Conservation (phyloP, 805 yeast species). For the Saccharomyces jurei region DNA sequence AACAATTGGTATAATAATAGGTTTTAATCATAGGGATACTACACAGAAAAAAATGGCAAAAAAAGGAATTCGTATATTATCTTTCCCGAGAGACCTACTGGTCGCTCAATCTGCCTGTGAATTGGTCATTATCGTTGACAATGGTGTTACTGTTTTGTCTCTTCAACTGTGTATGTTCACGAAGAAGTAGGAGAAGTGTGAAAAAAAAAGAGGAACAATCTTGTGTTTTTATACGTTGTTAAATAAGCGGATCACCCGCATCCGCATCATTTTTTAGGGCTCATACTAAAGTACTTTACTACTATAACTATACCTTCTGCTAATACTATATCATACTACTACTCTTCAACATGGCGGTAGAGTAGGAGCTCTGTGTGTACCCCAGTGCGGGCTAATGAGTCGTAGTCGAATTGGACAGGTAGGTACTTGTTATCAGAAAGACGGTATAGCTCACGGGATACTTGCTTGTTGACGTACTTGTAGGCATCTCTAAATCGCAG, state of each 20-base stretch:
- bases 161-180: background rate
- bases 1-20: conserved; percentile 32
- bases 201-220: background rate
- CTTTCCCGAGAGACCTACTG: conserved; percentile 2
- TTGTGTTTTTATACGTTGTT: background rate
- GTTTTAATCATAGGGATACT: conserved; percentile 23
- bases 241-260: background rate
- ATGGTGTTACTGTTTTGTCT: background rate
- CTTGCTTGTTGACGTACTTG: conserved; percentile 52
- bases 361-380: conserved; percentile 5
- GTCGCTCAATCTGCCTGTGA: background rate
- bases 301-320: background rate
- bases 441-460: conserved; percentile 52
- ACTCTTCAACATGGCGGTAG: background rate
- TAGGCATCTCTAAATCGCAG: conserved; percentile 33
- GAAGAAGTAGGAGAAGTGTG: background rate
- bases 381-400: conserved; percentile 9
- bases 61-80: background rate
- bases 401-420: conserved; percentile 10
- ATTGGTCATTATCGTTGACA: background rate
- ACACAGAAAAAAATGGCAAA: background rate
- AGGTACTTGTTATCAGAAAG: conserved; percentile 19
- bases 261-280: background rate
- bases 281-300: background rate
- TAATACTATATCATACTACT: background rate